Percentiles rank a stretch among this genome's conserved stretches.
Conservation (phyloP, 75 land plant genomes). For the Adiantum capillusveneris region DNA sequence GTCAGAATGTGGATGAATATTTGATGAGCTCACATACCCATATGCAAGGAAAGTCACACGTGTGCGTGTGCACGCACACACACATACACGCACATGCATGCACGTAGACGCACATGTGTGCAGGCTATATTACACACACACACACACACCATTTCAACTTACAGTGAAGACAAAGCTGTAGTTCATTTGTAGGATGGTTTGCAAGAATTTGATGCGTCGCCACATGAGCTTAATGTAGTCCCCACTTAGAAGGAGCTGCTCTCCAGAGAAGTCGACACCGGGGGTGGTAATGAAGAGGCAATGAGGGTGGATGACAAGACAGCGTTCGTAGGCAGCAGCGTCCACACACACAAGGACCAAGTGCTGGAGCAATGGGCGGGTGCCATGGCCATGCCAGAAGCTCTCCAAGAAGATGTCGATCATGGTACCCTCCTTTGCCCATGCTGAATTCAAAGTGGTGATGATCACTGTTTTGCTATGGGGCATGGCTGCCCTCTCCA, state of each 20-base stretch:
- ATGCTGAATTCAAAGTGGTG: conserved; percentile 33
- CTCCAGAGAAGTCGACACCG: conserved; percentile 29
- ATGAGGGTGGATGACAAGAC: conserved; percentile 19
- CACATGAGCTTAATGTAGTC: conserved; percentile 34
- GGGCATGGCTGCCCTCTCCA: conserved; percentile 18
- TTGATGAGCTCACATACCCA: too few species aligned
- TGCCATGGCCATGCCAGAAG: conserved; percentile 24
- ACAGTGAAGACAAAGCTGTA: conserved; percentile 79
- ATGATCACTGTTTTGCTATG: conserved; percentile 25
- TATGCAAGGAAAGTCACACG: too few species aligned
- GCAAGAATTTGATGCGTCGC: conserved; percentile 44
- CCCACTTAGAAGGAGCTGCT: conserved; percentile 21
- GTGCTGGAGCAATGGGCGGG: conserved; percentile 15
- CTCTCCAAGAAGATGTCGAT: conserved; percentile 32
- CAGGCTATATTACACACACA: too few species aligned
- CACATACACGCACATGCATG: too few species aligned
- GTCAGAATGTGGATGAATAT: too few species aligned
- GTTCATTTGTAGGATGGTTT: conserved; percentile 51
- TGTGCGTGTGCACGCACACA: too few species aligned
- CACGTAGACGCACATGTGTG: too few species aligned
- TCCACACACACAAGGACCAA: conserved; percentile 28
- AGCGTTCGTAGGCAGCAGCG: conserved; percentile 19
- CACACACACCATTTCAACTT: conserved; percentile 6
- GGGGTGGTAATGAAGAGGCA: conserved; percentile 20
- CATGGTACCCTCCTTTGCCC: conserved; percentile 30